Base-by-base conservation (phyloP, 805 yeast species). In the Candida nanaspora region DNA sequence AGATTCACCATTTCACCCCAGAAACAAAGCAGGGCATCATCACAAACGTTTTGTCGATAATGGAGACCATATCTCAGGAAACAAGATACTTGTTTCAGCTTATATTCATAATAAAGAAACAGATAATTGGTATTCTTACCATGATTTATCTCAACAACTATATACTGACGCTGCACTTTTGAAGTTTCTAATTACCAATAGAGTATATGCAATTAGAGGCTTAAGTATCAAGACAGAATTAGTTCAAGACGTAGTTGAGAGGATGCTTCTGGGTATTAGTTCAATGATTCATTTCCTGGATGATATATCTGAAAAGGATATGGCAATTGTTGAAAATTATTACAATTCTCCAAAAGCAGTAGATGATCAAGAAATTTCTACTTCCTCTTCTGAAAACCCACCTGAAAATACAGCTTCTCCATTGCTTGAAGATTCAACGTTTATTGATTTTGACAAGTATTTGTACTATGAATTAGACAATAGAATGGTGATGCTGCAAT, bases 101-200 rank as follows among this genome's bases (percentile, higher is more conserved):
- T 49, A 48, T 32, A 53, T 54, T 21, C 57, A 55, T 28, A 49
- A 48, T 32, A 57, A 55, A 22, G 45, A 47, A 31, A 54, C 56
- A 1, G 50, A 52, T 29, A 50, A 59, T 27, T 62, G 62, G 59
- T 61, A 55, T 41, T 57, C 64, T 29, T 62, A 66, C 66, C 47
- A 52, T 37, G 67, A 62, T 46, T 41, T 63, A 33, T 56, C 64
- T 13, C 67, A 63, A 28, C 67, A 62, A 35, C 22, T 60, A 33
- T 71, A 69, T 46, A 59, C 62, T 47, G 54, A 63, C 63, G 54
- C 70, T 55, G 35, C 59, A 51, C 35, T 58, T 57, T 39, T 71
- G 63, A 37, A 65, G 55, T 39, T 66, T 52, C 42, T 63, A 56
- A 46, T 64, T 41, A 41, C 56, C 60, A 42, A 51, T 52, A 31